Percentiles rank a stretch among this genome's conserved stretches.
Evolutionary conservation across 164 flowering plant genomes (phyloP).

Genomic region (Cinnamomum chago): DNA sequence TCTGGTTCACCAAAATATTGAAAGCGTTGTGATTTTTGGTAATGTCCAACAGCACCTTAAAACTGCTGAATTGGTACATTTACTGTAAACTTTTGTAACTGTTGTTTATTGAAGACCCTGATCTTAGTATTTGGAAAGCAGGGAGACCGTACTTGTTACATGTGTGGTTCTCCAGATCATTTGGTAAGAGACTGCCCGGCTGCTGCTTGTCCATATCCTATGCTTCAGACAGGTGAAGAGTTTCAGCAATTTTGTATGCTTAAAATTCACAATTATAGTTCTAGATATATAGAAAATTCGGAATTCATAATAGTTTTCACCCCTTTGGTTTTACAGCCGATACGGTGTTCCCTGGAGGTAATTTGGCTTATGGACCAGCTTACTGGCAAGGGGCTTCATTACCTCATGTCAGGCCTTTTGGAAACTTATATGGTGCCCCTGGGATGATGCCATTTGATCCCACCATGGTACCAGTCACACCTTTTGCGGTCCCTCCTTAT

Average conservation of each 20-base stretch:
- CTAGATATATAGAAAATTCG: background rate
- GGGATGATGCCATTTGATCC: conserved; percentile 50
- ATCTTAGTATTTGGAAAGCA: conserved; percentile 17
- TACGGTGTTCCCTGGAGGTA: conserved; percentile 28
- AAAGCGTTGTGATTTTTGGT: background rate
- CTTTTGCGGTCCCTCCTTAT: conserved; percentile 40
- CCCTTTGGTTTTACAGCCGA: conserved; percentile 25
- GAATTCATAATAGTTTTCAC: background rate
- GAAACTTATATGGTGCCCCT: conserved; percentile 39
- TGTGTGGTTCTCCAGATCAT: conserved; percentile 78
- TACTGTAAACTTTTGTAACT: background rate
- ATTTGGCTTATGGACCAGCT: conserved; percentile 38
- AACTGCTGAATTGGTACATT: background rate
- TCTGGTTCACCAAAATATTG: background rate
- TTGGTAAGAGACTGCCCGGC: conserved; percentile 65
- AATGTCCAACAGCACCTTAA: background rate
- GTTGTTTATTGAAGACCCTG: background rate
- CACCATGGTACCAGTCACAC: conserved; percentile 37
- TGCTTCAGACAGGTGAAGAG: conserved; percentile 43
- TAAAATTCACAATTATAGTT: background rate
- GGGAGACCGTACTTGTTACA: conserved; percentile 64
- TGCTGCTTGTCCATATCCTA: conserved; percentile 35
- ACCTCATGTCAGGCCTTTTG: conserved; percentile 37
- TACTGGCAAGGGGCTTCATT: conserved; percentile 47
- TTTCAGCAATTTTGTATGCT: background rate